Conservation (phyloP, 2,329 filamentous ascomycete genomes). For the Ophiostoma fasciatum region DNA sequence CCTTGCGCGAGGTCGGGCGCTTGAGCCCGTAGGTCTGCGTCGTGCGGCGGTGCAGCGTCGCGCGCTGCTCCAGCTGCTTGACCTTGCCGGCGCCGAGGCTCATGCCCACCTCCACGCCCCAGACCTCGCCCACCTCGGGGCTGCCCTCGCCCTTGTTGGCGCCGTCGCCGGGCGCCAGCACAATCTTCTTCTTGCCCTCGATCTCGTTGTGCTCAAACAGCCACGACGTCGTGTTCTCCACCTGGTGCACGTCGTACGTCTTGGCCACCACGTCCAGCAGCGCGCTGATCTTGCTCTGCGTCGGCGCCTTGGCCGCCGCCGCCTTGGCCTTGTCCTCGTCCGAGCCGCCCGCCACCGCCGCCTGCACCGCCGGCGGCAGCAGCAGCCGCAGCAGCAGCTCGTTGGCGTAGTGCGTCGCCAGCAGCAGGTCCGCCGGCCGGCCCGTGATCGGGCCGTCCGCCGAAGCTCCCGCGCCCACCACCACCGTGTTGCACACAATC, state of each 20-base stretch:
- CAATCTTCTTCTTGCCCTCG: conserved; percentile 94
- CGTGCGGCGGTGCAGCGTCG: conserved; percentile 88
- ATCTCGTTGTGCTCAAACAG: conserved; percentile 95
- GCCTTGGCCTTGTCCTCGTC: conserved; percentile 96
- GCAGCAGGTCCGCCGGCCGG: conserved; percentile 69
- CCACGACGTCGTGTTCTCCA: conserved; percentile 98
- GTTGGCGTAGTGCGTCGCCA: conserved; percentile 90
- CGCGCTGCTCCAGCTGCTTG: conserved; percentile 74
- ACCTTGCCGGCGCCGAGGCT: conserved; percentile 86
- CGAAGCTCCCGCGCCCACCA: conserved; percentile 49
- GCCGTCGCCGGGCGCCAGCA: conserved; percentile 72
- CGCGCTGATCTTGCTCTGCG: conserved; percentile 73
- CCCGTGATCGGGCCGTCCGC: conserved; percentile 45
- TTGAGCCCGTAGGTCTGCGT: conserved; percentile 85
- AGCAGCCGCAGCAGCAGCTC: conserved; percentile 85
- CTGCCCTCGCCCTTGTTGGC: conserved; percentile 84
- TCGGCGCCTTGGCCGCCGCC: conserved; percentile 63
- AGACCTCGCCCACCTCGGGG: conserved; percentile 83
- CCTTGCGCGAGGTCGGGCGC: conserved; percentile 82
- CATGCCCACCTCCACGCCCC: conserved; percentile 94
- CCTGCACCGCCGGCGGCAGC: conserved; percentile 83
- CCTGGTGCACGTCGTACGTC: conserved; percentile 77
- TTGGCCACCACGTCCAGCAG: conserved; percentile 86
- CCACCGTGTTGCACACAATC: conserved; percentile 85
- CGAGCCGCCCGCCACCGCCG: conserved; percentile 63